Evolutionary conservation across 1,139 yeast species (phyloP), one percentile per base, ranked within the genome.

Genomic region (Chernovozyma sophiae-reginae): DNA sequence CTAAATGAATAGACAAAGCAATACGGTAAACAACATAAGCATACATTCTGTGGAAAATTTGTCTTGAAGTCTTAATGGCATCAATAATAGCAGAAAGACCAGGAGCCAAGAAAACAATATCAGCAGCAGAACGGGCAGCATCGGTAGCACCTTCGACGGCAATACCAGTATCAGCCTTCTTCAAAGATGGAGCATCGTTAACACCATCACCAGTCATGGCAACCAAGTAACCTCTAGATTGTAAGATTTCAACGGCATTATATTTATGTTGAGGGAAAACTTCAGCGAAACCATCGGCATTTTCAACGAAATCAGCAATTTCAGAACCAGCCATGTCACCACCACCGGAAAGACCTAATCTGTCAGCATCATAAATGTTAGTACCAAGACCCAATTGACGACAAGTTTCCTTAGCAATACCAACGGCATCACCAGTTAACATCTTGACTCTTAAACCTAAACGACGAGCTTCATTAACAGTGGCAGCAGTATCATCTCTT

Each of bases 151-250:
- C 95, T 74, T 86, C 95, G 66, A 86, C 95, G 63, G 95, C 95
- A 74, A 86, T 86, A 83, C 95, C 96, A 56, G 95, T 85, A 70
- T 86, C 95, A 67, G 96, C 95, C 76, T 86, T 86, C 84, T 86
- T 86, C 72, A 86, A 79, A 52, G 95, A 86, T 63, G 96, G 96
- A 57, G 96, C 95, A 73, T 86, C 96, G 73, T 86, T 86, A 65
- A 86, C 95, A 81, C 96, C 96, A 67, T 86, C 96, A 83, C 96
- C 96, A 77, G 96, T 86, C 95, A 86, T 86, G 68, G 95, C 96
- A 74, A 86, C 95, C 72, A 86, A 79, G 81, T 84, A 85, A 72
- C 95, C 95, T 77, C 95, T 79, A 61, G 81, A 77, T 74, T 85
- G 94, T 65, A 85, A 77, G 56, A 84, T 83, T 71, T 84, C 94